A percentile compares a stretch with the other conserved stretches of the same genome.
These are phyloP conservation scores for Diospyros lotus DNA, from an alignment of 148 eudicot species.

Conservation along the genomic window DNA sequence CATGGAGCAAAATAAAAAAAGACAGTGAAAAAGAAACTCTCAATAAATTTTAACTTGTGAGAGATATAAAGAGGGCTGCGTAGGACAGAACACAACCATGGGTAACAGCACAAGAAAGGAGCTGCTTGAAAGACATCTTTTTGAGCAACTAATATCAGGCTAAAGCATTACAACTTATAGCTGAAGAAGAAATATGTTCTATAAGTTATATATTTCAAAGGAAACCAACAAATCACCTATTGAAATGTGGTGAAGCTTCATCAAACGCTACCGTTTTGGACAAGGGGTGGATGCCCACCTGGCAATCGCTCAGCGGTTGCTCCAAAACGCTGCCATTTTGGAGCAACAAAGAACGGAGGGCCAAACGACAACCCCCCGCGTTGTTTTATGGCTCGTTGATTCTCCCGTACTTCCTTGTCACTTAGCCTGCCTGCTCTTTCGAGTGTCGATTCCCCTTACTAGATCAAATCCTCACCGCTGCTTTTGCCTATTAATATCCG, in stretches of 20 bases:
- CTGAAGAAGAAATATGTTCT: background rate
- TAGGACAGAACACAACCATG: background rate
- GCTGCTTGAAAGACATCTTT: background rate
- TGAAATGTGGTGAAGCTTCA: background rate
- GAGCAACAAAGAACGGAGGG: no score
- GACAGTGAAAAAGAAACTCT: background rate
- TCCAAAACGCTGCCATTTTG: no score
- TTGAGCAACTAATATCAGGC: background rate
- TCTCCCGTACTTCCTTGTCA: no score
- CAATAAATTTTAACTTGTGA: background rate
- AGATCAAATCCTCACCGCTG: no score
- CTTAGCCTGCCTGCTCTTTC: no score
- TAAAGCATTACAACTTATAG: background rate
- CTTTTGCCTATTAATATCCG: no score
- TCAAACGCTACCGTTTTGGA: no score
- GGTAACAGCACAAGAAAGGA: background rate
- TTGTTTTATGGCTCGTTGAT: no score
- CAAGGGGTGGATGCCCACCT: no score
- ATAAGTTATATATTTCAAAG: background rate
- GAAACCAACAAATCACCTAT: background rate
- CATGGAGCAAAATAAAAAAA: slow-evolving; percentile 8
- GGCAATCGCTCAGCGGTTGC: no score
- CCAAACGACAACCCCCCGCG: no score
- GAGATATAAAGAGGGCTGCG: background rate
- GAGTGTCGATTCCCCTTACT: no score